phyloP scores from a whole-genome alignment of 768 basidiomycete genomes.

The Lactarius trivialis region DNA sequence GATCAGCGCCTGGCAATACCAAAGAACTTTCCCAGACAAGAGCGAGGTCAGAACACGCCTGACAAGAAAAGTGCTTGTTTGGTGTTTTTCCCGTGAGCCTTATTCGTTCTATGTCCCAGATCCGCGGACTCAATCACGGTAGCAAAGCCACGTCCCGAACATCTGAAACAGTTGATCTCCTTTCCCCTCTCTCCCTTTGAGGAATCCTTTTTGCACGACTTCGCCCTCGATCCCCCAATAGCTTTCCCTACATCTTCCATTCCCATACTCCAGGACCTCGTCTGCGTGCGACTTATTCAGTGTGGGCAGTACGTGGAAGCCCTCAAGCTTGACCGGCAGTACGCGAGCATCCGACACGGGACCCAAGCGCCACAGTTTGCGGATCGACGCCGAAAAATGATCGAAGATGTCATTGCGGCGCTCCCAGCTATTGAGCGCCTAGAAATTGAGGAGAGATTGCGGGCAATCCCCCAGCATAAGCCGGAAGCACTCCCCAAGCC shows the following conservation, averaged over 20 bases:
- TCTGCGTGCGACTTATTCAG: constrained; percentile 71
- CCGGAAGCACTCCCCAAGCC: constrained; percentile 7
- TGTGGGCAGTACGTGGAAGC: constrained; percentile 65
- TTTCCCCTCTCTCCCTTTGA: constrained; percentile 64
- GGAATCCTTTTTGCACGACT: constrained; percentile 47
- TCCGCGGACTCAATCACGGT: background rate
- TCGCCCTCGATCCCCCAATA: constrained; percentile 51
- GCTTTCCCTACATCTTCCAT: constrained; percentile 42
- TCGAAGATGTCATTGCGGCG: constrained; percentile 59
- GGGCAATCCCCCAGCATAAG: constrained; percentile 4
- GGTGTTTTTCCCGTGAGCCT: constrained; percentile 63
- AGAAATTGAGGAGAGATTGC: constrained; percentile 53
- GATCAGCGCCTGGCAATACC: constrained; percentile 69
- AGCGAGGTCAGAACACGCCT: constrained; percentile 48
- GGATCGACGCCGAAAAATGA: constrained; percentile 58
- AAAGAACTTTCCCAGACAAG: constrained; percentile 60
- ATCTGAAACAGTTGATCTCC: constrained; percentile 55
- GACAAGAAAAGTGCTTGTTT: constrained; percentile 53
- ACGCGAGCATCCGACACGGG: constrained; percentile 32
- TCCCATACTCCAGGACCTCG: constrained; percentile 65
- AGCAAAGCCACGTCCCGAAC: constrained; percentile 35
- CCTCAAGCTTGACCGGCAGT: constrained; percentile 65
- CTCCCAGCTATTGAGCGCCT: constrained; percentile 59
- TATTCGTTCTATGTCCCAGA: background rate
- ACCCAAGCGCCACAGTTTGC: constrained; percentile 35